These are phyloP conservation scores for Pichia nanzhaoensis DNA, from an alignment of 805 yeast genomes.

Conservation along the genomic window DNA sequence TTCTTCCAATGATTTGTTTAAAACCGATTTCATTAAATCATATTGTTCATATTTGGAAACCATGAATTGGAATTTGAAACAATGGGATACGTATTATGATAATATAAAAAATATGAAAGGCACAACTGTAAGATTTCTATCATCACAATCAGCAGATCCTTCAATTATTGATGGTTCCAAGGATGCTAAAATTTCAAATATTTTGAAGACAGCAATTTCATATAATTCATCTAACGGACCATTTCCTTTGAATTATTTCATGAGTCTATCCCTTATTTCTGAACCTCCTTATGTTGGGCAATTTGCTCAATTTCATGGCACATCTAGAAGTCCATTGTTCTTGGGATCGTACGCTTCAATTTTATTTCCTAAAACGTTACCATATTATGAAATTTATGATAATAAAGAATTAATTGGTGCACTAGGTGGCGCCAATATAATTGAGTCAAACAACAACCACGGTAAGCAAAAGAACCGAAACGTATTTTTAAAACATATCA, in stretches of 20 bases:
- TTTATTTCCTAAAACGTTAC: conserved; percentile 51
- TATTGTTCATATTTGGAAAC: conserved; percentile 62
- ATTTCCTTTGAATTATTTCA: conserved; percentile 44
- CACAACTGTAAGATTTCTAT: not conserved
- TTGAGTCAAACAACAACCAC: conserved; percentile 2
- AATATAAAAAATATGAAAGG: conserved; percentile 12
- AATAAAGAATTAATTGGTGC: conserved; percentile 48
- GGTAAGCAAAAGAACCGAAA: conserved; percentile 29
- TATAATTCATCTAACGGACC: conserved; percentile 36
- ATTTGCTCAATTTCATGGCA: conserved; percentile 35
- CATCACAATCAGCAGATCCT: conserved; percentile 14
- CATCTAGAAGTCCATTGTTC: conserved; percentile 49
- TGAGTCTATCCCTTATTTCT: conserved; percentile 54
- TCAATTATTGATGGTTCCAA: conserved; percentile 9
- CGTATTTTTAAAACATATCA: conserved; percentile 45
- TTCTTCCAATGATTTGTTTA: not conserved
- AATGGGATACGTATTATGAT: conserved; percentile 73
- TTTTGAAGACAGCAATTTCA: conserved; percentile 36
- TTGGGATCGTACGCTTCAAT: conserved; percentile 61
- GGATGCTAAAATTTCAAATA: not conserved
- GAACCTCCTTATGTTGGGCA: conserved; percentile 55
- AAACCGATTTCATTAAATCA: conserved; percentile 33
- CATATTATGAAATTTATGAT: conserved; percentile 52
- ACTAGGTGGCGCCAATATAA: conserved; percentile 33
- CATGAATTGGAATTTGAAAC: conserved; percentile 62